Conservation (phyloP, 495 filamentous ascomycete genomes). For the Cercophora sp. region DNA sequence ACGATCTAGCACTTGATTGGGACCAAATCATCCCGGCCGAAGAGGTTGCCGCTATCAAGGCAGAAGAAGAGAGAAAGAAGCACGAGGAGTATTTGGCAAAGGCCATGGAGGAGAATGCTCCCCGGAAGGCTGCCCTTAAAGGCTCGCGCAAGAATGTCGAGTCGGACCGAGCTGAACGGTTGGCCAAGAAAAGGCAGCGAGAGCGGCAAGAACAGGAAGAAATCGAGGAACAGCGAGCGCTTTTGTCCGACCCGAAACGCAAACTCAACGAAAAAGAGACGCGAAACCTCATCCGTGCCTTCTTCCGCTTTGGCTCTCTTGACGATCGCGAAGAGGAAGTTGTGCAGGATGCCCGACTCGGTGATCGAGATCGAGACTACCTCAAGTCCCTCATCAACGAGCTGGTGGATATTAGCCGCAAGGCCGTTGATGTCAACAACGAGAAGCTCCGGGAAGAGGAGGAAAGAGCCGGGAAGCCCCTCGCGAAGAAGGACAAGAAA, state of each 20-base stretch:
- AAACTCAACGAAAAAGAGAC: conserved; percentile 87
- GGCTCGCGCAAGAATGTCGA: conserved; percentile 56
- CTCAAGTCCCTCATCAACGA: conserved; percentile 60
- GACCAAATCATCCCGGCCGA: conserved; percentile 97
- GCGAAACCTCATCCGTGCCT: conserved; percentile 81
- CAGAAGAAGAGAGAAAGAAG: conserved; percentile 76
- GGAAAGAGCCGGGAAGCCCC: conserved; percentile 62
- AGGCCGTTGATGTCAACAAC: conserved; percentile 71
- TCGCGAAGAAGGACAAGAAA: conserved; percentile 95
- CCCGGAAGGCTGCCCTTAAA: conserved; percentile 65
- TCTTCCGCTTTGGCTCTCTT: conserved; percentile 82
- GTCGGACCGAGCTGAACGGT: conserved; percentile 76
- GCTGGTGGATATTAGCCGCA: conserved; percentile 47
- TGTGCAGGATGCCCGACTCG: conserved; percentile 75
- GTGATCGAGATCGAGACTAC: conserved; percentile 72
- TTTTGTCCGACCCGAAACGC: conserved; percentile 71
- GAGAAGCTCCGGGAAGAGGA: conserved; percentile 67
- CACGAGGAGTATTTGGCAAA: conserved; percentile 79
- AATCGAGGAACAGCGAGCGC: conserved; percentile 52
- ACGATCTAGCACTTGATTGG: conserved; percentile 77
- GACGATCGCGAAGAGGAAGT: conserved; percentile 83
- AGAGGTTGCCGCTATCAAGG: conserved; percentile 80
- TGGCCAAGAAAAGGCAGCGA: conserved; percentile 87
- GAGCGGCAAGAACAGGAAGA: conserved; percentile 65
- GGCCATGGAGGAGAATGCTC: conserved; percentile 79